Evolutionary conservation across 2,329 filamentous ascomycete genomes (phyloP), one percentile per base, ranked within the genome.

Genomic region (Fusarium ramigenum): DNA sequence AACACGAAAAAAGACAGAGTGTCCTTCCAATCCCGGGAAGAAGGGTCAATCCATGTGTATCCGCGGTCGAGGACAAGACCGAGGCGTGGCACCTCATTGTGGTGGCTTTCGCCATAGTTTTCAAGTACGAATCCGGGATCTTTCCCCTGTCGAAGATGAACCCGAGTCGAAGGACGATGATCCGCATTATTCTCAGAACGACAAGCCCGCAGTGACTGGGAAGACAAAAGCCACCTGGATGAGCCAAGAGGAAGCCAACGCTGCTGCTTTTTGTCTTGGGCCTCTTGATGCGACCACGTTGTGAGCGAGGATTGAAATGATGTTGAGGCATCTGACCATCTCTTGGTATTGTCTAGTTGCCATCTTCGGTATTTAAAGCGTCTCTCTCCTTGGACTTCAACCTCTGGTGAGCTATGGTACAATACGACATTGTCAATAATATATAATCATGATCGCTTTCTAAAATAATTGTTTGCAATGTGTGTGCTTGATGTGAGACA

Each of bases 131-230:
- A 23, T 42, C 9, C n/a, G 14, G 5, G 6, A 42, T 9, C 40
- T 42, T 1, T 42, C 40, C 14, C 40, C 40, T 16, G 3, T 42
- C 5, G 14, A 23, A 3, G 40, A 42, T 42, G 40, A 23, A 1
- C 2, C 14, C 9, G 40, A 23, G 9, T 15, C 4, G 14, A 7
- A 23, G 9, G n/a, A 42, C 9, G 6, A 42, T 23, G 9, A 42
- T 23, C 9, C 5, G 15, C 16, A 9, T 37, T 10, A 16, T 19
- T 5, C 9, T 19, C 36, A 37, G 9, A 42, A 4, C 9, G 7
- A 42, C 14, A 16, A 42, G 1, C 14, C 1, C 9, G 1, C 14
- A 10, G n/a, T 6, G n/a, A 23, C n/a, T 16, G 9, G 14, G n/a
- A 42, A 9, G n/a, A n/a, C 40, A 16, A 1, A 16, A 43, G 16